These are phyloP conservation scores for Hortiboletus campestris DNA, from an alignment of 768 basidiomycete genomes.

Conservation along the genomic window DNA sequence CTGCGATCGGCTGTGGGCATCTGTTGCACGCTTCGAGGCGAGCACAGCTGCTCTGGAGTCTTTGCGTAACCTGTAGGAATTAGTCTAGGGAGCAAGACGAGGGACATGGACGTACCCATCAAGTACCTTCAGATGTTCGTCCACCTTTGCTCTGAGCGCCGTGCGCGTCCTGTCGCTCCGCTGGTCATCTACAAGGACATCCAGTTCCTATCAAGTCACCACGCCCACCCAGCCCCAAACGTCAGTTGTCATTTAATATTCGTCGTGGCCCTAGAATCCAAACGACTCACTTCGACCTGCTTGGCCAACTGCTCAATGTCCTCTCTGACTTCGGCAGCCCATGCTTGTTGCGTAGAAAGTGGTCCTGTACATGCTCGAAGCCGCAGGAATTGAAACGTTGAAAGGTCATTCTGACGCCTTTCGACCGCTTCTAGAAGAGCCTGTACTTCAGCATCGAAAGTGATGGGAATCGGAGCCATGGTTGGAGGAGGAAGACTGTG, in stretches of 20 bases:
- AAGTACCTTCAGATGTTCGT: slow-evolving; percentile 46
- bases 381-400: slow-evolving; percentile 71
- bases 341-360: slow-evolving; percentile 64
- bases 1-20: slow-evolving; percentile 53
- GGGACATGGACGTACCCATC: slow-evolving; percentile 45
- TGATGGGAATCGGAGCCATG: slow-evolving; percentile 65
- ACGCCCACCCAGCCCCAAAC: not conserved
- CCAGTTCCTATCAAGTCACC: slow-evolving; percentile 50
- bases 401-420: slow-evolving; percentile 61
- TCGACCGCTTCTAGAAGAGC: slow-evolving; percentile 50
- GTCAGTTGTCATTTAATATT: not conserved
- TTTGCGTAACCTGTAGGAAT: slow-evolving; percentile 48
- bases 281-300: slow-evolving; percentile 63
- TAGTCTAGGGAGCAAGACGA: not conserved
- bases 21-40: slow-evolving; percentile 70
- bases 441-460: slow-evolving; percentile 50
- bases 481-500: not conserved
- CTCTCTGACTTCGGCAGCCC: slow-evolving; percentile 72
- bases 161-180: slow-evolving; percentile 49
- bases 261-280: not conserved
- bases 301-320: slow-evolving; percentile 63
- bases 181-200: slow-evolving; percentile 72
- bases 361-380: slow-evolving; percentile 69
- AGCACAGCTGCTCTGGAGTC: slow-evolving; percentile 70
- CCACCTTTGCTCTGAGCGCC: slow-evolving; percentile 50